Base-by-base conservation (phyloP, 306 rosid species). In the Crotalaria pallida region DNA sequence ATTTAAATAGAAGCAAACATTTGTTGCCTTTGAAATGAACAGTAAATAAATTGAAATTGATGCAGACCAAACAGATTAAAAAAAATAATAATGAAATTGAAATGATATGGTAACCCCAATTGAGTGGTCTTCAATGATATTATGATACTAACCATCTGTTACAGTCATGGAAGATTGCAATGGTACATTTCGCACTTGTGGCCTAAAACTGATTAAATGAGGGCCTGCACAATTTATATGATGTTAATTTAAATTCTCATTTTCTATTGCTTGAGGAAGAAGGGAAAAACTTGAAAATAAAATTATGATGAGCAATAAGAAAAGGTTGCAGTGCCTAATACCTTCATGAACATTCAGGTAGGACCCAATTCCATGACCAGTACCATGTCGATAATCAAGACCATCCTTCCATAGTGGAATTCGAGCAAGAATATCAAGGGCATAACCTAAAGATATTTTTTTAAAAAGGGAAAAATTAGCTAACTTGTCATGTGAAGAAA, bases 291-390 rank as follows among this genome's bases (percentile, higher is more conserved):
- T 11, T 16, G 22, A 66, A 38, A 13, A 68, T 2, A 66, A 10
- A 52, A 70, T 31, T 21, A 69, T 50, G 58, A 69, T 59, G 69
- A 19, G 67, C 58, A 68, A 68, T 10, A 76, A 44, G 16, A 67
- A 78, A 57, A 31, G 74, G 58, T 43, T 29, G 27, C 19, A 72
- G 40, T 66, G 58, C 65, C 29, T 40, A 50, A 47, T 77, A 86
- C 99, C 99, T 91, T 95, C 99, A 67, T 91, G 99, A 78, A 95
- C 99, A 83, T 89, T 91, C 52, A 95, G 92, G 83, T 84, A 95
- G 63, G 99, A 95, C 43, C 99, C 99, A 80, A 95, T 82, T 49
- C 99, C 99, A 84, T 95, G 99, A 62, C 99, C 99, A 73, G 99
- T 95, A 70, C 99, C 99, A 79, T 91, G 99, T 67, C 96, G 95